Base-by-base conservation (phyloP, 306 rosid genomes). In the Begonia fuchsioides region DNA sequence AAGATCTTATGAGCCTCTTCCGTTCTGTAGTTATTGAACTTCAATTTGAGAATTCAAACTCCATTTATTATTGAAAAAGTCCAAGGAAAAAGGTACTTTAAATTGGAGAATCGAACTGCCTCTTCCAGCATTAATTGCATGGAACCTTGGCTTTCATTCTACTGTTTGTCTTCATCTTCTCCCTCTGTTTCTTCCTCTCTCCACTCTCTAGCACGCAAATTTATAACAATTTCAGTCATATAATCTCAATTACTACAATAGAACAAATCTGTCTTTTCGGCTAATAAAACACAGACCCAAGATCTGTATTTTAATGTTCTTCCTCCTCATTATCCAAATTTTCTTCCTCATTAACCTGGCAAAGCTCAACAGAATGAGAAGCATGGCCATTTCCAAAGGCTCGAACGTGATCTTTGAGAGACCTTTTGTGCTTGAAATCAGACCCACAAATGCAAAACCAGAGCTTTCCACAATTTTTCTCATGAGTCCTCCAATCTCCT, bases 401-500 rank as follows among this genome's bases (percentile, higher is more conserved):
- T 1, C 84, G 61, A 10, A 88, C 90, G 32, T 88, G 97, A 54
- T 88, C 97, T 32, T 88, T 88, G 2, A 88, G 86, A 2, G 95
- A 84, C 44, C 97, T 76, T 72, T 81, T 88, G 70, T 88, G 97
- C 53, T 84, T 88, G 64, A 88, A 88, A 69, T 88, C 93, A 1
- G 97, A 88, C 0, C 97, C 95, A 39, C 97, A 88, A n/a, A 76
- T 68, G 43, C 97, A 88, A 51, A 88, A 88, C 97, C 97, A 88
- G 20, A 88, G 87, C 68, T 71, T 83, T 1, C 97, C 97, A 13
- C 97, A 88, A 18, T 88, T 88, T 69, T 88, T 88, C 84, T 88
- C 97, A 15, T 88, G 97, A 0, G 97, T 88, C 62, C 95, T 64
- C 95, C 97, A 90, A 48, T 90, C 97, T 0, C 97, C 97, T 18